A percentile compares a stretch with the other conserved stretches of the same genome.
Conservation (phyloP, 768 basidiomycete species). For the Megacollybia marginata region DNA sequence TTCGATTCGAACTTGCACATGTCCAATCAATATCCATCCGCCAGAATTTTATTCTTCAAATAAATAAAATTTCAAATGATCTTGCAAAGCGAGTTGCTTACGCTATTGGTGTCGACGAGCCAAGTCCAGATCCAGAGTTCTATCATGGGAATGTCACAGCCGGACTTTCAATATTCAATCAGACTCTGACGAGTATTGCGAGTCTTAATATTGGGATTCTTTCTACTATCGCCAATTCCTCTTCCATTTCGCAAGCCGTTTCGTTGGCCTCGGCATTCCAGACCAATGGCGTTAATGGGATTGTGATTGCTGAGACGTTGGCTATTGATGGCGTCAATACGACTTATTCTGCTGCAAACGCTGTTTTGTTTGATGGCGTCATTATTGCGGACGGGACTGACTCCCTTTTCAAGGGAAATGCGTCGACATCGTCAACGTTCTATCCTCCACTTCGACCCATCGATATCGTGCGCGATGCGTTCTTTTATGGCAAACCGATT, state of each 20-base stretch:
- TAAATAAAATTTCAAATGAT: background rate
- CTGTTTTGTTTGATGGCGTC: background rate
- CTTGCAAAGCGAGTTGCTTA: background rate
- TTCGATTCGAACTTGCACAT: slow-evolving; percentile 1
- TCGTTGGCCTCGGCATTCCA: background rate
- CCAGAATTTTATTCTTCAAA: background rate
- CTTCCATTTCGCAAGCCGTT: background rate
- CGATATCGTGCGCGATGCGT: background rate
- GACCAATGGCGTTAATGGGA: background rate
- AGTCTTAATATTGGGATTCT: background rate
- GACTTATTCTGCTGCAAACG: background rate
- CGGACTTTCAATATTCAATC: background rate
- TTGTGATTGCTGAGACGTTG: background rate
- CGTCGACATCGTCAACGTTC: background rate
- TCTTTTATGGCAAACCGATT: background rate
- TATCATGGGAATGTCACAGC: background rate
- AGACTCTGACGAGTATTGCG: background rate
- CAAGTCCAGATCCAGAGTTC: background rate
- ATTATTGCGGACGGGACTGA: background rate
- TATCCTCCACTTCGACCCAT: background rate
- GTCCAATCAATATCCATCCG: background rate
- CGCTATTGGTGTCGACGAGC: background rate
- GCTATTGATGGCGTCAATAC: background rate
- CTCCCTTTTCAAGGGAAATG: background rate
- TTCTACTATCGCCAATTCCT: background rate